Evolutionary conservation across 768 basidiomycete species (phyloP), one percentile per base, ranked within the genome.

Genomic region (Ephemerocybe angulata): DNA sequence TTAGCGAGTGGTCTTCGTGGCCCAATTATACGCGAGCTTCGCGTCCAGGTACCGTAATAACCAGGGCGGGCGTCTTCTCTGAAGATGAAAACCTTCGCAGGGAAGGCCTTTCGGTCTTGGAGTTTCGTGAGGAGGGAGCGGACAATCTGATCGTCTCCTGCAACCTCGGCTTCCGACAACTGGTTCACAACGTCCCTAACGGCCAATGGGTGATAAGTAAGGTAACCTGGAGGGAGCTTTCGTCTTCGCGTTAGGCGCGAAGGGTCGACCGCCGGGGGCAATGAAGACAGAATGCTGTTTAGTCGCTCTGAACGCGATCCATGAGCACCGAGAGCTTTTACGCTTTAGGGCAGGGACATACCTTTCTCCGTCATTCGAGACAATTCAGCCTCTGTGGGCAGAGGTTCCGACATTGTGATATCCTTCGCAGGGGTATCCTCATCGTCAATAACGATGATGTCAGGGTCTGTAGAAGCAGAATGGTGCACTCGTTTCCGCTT

Each of bases 31-130:
- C 76, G 76, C 13, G 93, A 95, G 56, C 76, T 83, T 52, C 88
- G 86, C 7, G 93, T 94, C 87, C 91, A 98, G 5, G 97, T 98
- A 21, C 95, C 96, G 62, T 85, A 88, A 70, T 96, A 98, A 1
- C 93, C 93, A 12, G 97, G 96, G 46, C 97, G 84, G 0, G 81
- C 78, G 67, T 98, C 93, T 54, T 87, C 87, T 15, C 76, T 71
- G 69, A 97, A 98, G 55, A 90, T 85, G 37, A 98, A 75, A 2
- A 86, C 83, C 70, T 97, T 98, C 48, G 85, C 82, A 0, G 88
- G 88, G 43, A 93, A 74, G 24, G 74, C 63, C 4, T 67, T 69
- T 12, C 87, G 83, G 57, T 93, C 78, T 49, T 76, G 73, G 10
- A 99, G 77, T 55, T 82, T 69, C 11, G 72, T 65, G 35, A 88